A percentile compares a stretch with the other conserved stretches of the same genome.
These are phyloP conservation scores for Fusarium aywerte DNA, from an alignment of 2,329 filamentous ascomycete genomes.

Conservation along the genomic window DNA sequence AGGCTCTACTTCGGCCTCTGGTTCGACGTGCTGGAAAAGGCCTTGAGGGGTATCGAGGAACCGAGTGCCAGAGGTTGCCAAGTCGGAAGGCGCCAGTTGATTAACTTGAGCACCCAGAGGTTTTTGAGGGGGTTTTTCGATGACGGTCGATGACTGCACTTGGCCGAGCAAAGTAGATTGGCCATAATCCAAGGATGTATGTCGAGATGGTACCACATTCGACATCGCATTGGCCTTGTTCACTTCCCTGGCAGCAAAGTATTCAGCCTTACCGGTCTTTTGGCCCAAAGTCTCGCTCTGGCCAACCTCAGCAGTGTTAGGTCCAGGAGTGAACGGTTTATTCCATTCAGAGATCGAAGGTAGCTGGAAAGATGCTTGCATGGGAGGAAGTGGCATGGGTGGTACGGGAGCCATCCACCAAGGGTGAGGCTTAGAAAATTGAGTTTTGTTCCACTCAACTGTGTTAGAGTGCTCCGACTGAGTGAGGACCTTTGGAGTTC, in stretches of 20 bases:
- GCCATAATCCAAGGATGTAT: background rate
- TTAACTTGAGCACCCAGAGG: background rate
- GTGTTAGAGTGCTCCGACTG: background rate
- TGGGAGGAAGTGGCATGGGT: conserved; percentile 8
- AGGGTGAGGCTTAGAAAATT: background rate
- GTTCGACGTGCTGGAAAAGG: conserved; percentile 9
- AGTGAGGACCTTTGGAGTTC: background rate
- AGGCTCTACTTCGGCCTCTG: background rate
- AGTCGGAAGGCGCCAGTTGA: conserved; percentile 23
- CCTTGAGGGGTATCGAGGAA: conserved; percentile 48
- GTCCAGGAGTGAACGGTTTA: background rate
- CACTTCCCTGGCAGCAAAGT: conserved; percentile 54
- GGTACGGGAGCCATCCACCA: conserved; percentile 18
- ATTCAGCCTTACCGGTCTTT: conserved; percentile 54
- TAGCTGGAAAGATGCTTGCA: conserved; percentile 14
- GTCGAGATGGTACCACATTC: conserved; percentile 1
- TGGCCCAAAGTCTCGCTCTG: conserved; percentile 49
- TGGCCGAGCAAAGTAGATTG: background rate
- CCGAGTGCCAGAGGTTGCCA: conserved; percentile 47
- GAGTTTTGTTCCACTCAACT: background rate
- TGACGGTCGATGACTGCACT: background rate
- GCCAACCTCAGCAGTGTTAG: background rate
- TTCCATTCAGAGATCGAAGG: conserved; percentile 38
- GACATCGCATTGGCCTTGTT: conserved; percentile 46
- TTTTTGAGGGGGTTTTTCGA: background rate